Evolutionary conservation across 2,329 filamentous ascomycete species (phyloP).

Genomic region (Nemania diffusa): DNA sequence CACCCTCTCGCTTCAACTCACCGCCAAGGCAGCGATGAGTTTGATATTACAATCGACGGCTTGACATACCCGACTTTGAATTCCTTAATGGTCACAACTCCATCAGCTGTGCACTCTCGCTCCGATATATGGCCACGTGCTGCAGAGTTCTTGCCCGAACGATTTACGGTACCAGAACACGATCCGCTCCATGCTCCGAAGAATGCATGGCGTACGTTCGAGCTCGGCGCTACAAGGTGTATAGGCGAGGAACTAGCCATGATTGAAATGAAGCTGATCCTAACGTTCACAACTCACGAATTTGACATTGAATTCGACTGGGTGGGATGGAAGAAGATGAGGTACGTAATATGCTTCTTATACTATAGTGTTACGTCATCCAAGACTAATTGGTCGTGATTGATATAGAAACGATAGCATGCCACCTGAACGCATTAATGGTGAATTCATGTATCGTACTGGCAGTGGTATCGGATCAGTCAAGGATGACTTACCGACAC

Average conservation of each 20-base stretch:
- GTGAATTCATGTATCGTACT: slow-evolving; percentile 7
- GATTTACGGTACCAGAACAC: slow-evolving; percentile 46
- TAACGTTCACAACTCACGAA: slow-evolving; percentile 40
- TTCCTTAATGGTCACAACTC: slow-evolving; percentile 19
- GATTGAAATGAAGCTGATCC: slow-evolving; percentile 42
- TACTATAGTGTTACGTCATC: too few species aligned
- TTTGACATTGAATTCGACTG: slow-evolving; percentile 33
- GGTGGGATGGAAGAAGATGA: too few species aligned
- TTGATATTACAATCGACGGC: slow-evolving; percentile 14
- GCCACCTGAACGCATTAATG: neutral
- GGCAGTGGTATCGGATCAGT: slow-evolving; percentile 12
- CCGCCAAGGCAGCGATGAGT: slow-evolving; percentile 9
- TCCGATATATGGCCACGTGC: slow-evolving; percentile 50
- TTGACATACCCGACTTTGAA: slow-evolving; percentile 12
- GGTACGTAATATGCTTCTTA: too few species aligned
- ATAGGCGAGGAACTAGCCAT: slow-evolving; percentile 48
- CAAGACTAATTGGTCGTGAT: too few species aligned
- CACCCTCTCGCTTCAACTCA: slow-evolving; percentile 6
- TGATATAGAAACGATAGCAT: neutral
- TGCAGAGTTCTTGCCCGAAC: slow-evolving; percentile 52
- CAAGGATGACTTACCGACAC: slow-evolving; percentile 13
- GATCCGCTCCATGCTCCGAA: slow-evolving; percentile 41
- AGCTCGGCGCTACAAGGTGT: slow-evolving; percentile 46
- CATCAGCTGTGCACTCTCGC: slow-evolving; percentile 12
- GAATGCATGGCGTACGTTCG: slow-evolving; percentile 49